Evolutionary conservation across 345 rosid species (phyloP).

Genomic region (Gossypium longicalyx): DNA sequence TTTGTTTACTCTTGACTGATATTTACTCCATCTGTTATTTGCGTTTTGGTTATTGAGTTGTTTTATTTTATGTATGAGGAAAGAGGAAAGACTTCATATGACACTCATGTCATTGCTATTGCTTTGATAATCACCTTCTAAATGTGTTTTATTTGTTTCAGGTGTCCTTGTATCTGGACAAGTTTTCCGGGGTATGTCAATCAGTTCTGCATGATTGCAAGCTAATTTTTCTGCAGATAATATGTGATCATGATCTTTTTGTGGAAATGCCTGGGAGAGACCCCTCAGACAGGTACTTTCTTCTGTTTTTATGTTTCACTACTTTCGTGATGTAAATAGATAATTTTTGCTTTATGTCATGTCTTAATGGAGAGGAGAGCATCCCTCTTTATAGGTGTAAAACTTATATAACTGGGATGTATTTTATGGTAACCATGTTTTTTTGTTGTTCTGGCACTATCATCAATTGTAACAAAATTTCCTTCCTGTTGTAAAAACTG

Average conservation of each 20-base stretch:
- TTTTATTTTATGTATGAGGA: neutral
- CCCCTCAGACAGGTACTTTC: slow-evolving; percentile 88
- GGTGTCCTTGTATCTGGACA: slow-evolving; percentile 98
- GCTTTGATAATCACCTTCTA: neutral
- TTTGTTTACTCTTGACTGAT: neutral
- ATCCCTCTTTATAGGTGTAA: neutral
- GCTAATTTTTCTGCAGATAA: slow-evolving; percentile 89
- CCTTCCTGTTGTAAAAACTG: slow-evolving; percentile 1
- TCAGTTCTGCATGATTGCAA: slow-evolving; percentile 94
- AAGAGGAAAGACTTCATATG: neutral
- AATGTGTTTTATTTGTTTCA: slow-evolving; percentile 30
- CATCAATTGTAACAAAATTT: neutral
- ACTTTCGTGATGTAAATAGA: neutral
- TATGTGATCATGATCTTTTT: slow-evolving; percentile 96
- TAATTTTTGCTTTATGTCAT: neutral
- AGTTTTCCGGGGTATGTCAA: slow-evolving; percentile 98
- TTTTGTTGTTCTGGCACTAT: neutral
- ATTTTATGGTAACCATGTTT: neutral
- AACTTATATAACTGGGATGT: neutral
- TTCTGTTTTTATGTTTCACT: neutral
- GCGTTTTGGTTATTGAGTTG: neutral
- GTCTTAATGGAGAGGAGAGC: neutral
- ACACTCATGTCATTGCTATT: neutral
- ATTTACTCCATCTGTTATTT: neutral
- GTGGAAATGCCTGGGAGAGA: slow-evolving; percentile 99